Evolutionary conservation across 78 protist species (phyloP), one percentile per base, ranked within the genome.

Genomic region (Trichosphaerium sp.): DNA sequence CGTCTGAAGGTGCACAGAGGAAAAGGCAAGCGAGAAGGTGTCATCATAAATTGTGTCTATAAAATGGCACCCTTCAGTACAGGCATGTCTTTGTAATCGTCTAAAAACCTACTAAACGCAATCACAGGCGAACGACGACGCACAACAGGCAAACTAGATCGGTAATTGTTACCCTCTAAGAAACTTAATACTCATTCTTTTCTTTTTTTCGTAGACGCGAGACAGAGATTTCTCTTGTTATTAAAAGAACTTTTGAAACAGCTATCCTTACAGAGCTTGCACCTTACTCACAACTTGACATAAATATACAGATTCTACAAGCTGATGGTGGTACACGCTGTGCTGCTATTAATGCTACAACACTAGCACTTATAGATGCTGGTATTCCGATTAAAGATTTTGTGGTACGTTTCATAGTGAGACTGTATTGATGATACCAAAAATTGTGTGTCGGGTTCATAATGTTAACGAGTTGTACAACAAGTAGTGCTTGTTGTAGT

Each of bases 331-430:
- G 90, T 25, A 12, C 69, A 4, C 69, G 68, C 7, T 23, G 80
- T 4, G 90, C 88, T 0, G 26, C 75, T 18, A 65, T 94, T 38
- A 94, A 94, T 12, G 98, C 98, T 0, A 80, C 88, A 0, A 75
- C 92, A 8, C 82, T 94, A 29, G 98, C 98, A 1, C 65, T 92
- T 37, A 68, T 89, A 1, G 94, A 94, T 40, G 96, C 98, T 2
- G 96, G 96, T 31, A 56, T 94, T 3, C 78, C 95, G 0, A 85
- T 94, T 84, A 63, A 34, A 8, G 95, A 91, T 43, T 75, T 83
- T 54, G 75, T 92, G 10, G 48, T n/a, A n/a, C n/a, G n/a, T n/a
- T n/a, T n/a, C n/a, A n/a, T n/a, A n/a, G n/a, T n/a, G n/a, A n/a
- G n/a, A n/a, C n/a, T n/a, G n/a, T n/a, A n/a, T n/a, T n/a, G n/a